Evolutionary conservation across 1,139 yeast species (phyloP).

Genomic region (Candida freyschussii): DNA sequence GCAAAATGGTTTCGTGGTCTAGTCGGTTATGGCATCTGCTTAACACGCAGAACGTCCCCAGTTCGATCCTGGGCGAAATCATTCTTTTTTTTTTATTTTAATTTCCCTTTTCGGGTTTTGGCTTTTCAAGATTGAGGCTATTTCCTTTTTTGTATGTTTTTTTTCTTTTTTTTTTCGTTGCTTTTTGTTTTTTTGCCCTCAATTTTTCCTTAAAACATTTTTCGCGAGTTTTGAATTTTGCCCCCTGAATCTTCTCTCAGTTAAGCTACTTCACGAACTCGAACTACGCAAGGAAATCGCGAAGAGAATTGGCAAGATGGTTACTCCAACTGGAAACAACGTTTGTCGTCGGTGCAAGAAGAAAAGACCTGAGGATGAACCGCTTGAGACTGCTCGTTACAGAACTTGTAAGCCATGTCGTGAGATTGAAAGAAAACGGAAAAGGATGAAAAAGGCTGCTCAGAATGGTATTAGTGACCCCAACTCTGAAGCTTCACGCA

Average conservation of each 20-base stretch:
- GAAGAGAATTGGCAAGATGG: slow-evolving; percentile 6
- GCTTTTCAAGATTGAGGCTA: too few relatives aligned
- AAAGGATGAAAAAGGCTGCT: slow-evolving; percentile 23
- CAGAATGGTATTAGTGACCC: slow-evolving; percentile 13
- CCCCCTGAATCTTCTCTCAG: too few relatives aligned
- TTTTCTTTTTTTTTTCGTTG: too few relatives aligned
- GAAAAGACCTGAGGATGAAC: slow-evolving; percentile 25
- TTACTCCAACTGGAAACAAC: slow-evolving; percentile 9
- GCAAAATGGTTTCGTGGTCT: slow-evolving; percentile 72
- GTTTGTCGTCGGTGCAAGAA: slow-evolving; percentile 27
- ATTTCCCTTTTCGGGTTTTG: not conserved
- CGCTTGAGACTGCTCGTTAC: slow-evolving; percentile 25
- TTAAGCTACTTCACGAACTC: not conserved
- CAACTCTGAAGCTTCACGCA: slow-evolving; percentile 7
- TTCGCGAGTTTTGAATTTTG: slow-evolving; percentile 1
- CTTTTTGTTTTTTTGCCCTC: not conserved
- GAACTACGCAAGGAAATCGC: slow-evolving; percentile 1
- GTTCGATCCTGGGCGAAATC: slow-evolving; percentile 99
- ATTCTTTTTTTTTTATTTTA: slow-evolving; percentile 28
- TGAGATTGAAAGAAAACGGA: slow-evolving; percentile 26
- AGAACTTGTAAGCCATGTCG: slow-evolving; percentile 27
- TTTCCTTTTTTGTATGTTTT: not conserved
- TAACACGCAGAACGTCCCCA: slow-evolving; percentile 99
- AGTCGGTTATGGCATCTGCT: slow-evolving; percentile 99
- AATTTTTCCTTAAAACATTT: not conserved